Evolutionary conservation across 345 rosid species (phyloP).

Genomic region (Bruguiera sexangula): DNA sequence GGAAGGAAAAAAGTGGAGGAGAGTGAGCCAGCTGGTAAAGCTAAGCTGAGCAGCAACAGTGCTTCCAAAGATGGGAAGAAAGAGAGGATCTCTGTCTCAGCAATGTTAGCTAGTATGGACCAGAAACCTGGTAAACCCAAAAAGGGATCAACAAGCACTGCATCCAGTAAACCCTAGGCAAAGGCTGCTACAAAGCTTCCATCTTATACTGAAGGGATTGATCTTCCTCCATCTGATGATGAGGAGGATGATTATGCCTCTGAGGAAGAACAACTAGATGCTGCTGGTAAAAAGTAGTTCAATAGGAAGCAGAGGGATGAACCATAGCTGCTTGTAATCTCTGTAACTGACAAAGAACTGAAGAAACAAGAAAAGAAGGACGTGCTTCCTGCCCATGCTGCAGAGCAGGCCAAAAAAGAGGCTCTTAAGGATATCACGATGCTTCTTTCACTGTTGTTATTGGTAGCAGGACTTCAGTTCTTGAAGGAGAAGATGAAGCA

Average conservation of each 20-base stretch:
- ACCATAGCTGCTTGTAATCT: constrained; percentile 45
- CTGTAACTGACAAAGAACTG: constrained; percentile 64
- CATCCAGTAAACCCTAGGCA: constrained; percentile 39
- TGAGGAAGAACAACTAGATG: constrained; percentile 45
- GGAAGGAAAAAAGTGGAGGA: constrained; percentile 76
- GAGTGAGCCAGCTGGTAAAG: constrained; percentile 39
- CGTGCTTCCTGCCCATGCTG: constrained; percentile 46
- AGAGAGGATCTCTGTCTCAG: constrained; percentile 69
- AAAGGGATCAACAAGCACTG: constrained; percentile 38
- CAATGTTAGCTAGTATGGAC: constrained; percentile 84
- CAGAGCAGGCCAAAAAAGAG: constrained; percentile 60
- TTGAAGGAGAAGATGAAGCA: constrained; percentile 80
- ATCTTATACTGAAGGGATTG: constrained; percentile 73
- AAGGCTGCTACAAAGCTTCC: constrained; percentile 32
- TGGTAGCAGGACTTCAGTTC: constrained; percentile 79
- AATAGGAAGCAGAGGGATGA: constrained; percentile 52
- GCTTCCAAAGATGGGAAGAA: constrained; percentile 50
- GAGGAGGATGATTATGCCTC: constrained; percentile 52
- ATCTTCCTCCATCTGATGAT: constrained; percentile 88
- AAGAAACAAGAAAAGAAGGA: constrained; percentile 85
- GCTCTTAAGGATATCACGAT: constrained; percentile 86
- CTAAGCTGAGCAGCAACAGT: constrained; percentile 51
- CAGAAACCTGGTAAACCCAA: constrained; percentile 68
- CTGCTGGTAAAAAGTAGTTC: constrained; percentile 21
- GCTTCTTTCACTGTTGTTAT: constrained; percentile 85